These are phyloP conservation scores for Leucosporidium creatinivorum DNA, from an alignment of 768 basidiomycete genomes.

Conservation along the genomic window DNA sequence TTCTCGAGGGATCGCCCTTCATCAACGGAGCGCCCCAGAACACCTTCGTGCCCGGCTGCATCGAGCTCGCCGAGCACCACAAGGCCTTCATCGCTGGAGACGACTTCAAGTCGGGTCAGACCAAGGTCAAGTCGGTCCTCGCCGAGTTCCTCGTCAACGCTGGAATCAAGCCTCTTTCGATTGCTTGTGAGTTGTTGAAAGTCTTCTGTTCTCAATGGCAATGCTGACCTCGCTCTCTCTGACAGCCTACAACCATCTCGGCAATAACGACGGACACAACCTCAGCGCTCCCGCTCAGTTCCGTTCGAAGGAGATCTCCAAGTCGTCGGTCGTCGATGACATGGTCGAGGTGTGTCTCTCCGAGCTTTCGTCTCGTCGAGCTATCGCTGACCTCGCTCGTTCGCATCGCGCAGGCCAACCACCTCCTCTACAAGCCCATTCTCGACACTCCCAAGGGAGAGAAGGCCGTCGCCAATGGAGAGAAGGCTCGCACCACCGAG, in stretches of 20 bases:
- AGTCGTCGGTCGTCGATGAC: slow-evolving; percentile 94
- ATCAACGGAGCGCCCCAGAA: slow-evolving; percentile 95
- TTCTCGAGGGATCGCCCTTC: slow-evolving; percentile 94
- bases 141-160: slow-evolving; percentile 99
- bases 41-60: slow-evolving; percentile 93
- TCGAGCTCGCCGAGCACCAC: slow-evolving; percentile 81
- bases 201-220: too few relatives aligned
- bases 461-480: slow-evolving; percentile 35
- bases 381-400: neutral
- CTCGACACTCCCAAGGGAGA: slow-evolving; percentile 47
- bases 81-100: slow-evolving; percentile 94
- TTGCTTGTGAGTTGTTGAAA: slow-evolving; percentile 49
- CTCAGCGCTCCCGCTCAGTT: slow-evolving; percentile 85
- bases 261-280: slow-evolving; percentile 95
- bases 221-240: too few relatives aligned
- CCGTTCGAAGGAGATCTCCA: slow-evolving; percentile 97
- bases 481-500: slow-evolving; percentile 55
- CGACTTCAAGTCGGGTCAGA: slow-evolving; percentile 93
- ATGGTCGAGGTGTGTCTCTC: slow-evolving; percentile 66
- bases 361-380: neutral
- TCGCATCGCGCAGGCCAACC: slow-evolving; percentile 47
- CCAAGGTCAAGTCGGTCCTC: slow-evolving; percentile 86
- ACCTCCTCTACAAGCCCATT: slow-evolving; percentile 74
- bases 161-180: slow-evolving; percentile 93
- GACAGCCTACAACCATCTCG: slow-evolving; percentile 88